These are phyloP conservation scores for Ophiostoma novo-ulmi DNA, from an alignment of 2,329 filamentous ascomycete genomes.

Conservation along the genomic window DNA sequence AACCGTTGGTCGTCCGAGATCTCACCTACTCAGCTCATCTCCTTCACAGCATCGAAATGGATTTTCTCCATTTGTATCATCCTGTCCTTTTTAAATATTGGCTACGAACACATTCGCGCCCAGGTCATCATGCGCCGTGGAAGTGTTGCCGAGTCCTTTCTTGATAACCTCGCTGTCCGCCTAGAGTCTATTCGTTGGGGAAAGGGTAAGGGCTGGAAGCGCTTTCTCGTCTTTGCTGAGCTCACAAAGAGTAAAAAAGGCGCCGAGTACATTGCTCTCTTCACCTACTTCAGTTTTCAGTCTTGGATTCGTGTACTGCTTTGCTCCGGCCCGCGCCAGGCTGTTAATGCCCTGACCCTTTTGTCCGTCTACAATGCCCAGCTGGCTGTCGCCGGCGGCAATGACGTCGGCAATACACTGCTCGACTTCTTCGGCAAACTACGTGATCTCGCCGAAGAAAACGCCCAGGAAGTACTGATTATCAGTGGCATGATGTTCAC, in stretches of 20 bases:
- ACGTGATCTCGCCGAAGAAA: slow-evolving; percentile 62
- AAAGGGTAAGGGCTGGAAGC: slow-evolving; percentile 71
- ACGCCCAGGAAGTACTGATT: slow-evolving; percentile 75
- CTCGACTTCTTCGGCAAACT: slow-evolving; percentile 81
- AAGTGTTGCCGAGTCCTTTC: slow-evolving; percentile 84
- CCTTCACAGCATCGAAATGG: slow-evolving; percentile 79
- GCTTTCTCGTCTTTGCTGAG: slow-evolving; percentile 88
- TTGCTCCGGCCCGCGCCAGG: slow-evolving; percentile 87
- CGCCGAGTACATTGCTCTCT: slow-evolving; percentile 82
- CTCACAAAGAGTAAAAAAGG: slow-evolving; percentile 89
- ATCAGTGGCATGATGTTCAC: slow-evolving; percentile 91
- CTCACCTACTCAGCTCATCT: slow-evolving; percentile 62
- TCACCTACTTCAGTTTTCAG: slow-evolving; percentile 77
- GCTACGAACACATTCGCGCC: slow-evolving; percentile 74
- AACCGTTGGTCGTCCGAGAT: slow-evolving; percentile 84
- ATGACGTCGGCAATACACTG: slow-evolving; percentile 57
- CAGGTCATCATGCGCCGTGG: slow-evolving; percentile 75
- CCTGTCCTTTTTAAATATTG: slow-evolving; percentile 76
- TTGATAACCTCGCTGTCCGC: slow-evolving; percentile 80
- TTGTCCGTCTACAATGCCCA: slow-evolving; percentile 76
- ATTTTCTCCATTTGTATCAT: slow-evolving; percentile 93
- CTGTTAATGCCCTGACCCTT: slow-evolving; percentile 82
- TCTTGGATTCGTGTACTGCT: slow-evolving; percentile 82
- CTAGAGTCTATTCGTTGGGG: slow-evolving; percentile 77
- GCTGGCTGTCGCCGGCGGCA: slow-evolving; percentile 54